phyloP scores from a whole-genome alignment of 208 protist species.

The Plasmodiophora brassicae region DNA sequence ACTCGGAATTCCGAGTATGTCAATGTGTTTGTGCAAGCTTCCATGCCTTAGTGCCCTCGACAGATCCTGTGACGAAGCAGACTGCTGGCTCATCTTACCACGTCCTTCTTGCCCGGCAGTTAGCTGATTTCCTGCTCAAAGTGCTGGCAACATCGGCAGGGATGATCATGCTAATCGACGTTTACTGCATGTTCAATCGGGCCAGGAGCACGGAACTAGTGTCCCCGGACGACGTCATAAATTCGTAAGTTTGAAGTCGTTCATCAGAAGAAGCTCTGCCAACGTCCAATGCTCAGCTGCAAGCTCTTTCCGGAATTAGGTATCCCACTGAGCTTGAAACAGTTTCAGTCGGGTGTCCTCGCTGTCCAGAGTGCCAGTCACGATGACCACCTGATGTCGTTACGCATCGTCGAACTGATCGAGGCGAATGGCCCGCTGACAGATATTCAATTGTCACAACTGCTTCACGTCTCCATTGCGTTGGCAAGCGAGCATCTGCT shows the following conservation, averaged over 20 bases:
- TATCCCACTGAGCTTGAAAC: background rate
- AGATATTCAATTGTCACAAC: background rate
- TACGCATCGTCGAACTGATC: background rate
- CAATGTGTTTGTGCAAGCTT: background rate
- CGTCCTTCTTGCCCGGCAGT: slow-evolving; percentile 13
- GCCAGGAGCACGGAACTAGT: slow-evolving; percentile 39
- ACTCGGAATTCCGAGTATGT: background rate
- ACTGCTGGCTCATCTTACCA: slow-evolving; percentile 12
- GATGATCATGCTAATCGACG: slow-evolving; percentile 36
- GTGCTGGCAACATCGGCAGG: background rate
- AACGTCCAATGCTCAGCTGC: background rate
- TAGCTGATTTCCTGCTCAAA: background rate
- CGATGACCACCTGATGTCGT: background rate
- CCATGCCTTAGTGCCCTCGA: no score
- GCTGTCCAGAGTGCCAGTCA: background rate
- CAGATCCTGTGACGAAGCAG: slow-evolving; percentile 29
- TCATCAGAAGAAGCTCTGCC: background rate
- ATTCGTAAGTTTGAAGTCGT: background rate
- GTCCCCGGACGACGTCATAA: background rate
- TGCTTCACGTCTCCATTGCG: background rate
- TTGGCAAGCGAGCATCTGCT: background rate
- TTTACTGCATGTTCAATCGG: slow-evolving; percentile 46
- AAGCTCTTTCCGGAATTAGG: background rate
- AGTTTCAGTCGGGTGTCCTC: background rate
- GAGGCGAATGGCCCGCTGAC: background rate